Base-by-base conservation (phyloP, 1,284 basidiomycete species). In the Trametes pubescens region DNA sequence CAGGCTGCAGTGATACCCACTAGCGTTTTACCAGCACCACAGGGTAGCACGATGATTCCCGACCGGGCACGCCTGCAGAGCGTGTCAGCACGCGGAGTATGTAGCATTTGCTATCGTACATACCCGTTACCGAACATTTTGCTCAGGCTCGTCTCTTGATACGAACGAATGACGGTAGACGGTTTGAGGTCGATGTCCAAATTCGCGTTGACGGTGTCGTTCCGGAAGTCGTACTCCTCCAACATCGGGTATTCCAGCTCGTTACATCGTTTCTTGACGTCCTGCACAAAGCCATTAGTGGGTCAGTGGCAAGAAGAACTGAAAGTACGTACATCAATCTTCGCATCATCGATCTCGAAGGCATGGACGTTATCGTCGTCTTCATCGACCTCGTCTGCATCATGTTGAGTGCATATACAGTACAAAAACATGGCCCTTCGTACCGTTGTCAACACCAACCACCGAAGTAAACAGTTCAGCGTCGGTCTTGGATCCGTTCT, bases 61-160 rank as follows among this genome's bases (percentile, higher is more conserved):
- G 96, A 99, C 62, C 96, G 88, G 51, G 96, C 96, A 74, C 96
- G 95, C 55, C 96, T 95, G 65, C 29, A 32, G 34, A 32, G 52
- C 51, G 26, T 26, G 55, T 69, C 32, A 71, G 54, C 13, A 13
- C 2, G 21, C 2, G 2, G 11, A 2, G 18, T 14, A 7, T 14
- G 21, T 37, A 46, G 29, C 13, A 43, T 46, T 35, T 37, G 29
- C 11, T 8, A 43, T n/a, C 21, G 13, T 14, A 74, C 85, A 61
- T 74, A 94, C 92, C 95, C 96, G 76, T 99, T 98, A 62, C 96
- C 96, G 77, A 98, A 98, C 96, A 99, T 98, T 79, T 99, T 99
- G 69, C 94, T 96, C 54, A 98, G 80, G 75, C 93, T 95, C 51
- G 96, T 98, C 79, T 98, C 96, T 78, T 99, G 96, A 78, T 99